Evolutionary conservation across 805 yeast species (phyloP).

Genomic region (Brettanomyces nanus): DNA sequence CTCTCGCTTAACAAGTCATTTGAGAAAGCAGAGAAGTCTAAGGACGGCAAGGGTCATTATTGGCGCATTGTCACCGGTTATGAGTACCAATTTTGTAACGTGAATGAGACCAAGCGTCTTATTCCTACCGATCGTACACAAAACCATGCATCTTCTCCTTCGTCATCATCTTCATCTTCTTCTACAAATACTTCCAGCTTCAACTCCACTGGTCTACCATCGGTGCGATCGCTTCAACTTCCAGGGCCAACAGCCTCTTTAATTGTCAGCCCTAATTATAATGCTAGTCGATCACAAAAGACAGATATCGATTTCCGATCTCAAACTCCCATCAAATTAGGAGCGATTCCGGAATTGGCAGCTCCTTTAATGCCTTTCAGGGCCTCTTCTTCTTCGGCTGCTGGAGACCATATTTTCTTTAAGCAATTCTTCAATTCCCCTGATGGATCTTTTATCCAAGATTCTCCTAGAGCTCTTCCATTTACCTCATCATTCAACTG

Average conservation of each 20-base stretch:
- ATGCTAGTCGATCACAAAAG: not conserved
- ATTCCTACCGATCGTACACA: not conserved
- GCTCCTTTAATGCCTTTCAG: conserved; percentile 35
- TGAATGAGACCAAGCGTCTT: conserved; percentile 37
- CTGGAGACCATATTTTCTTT: conserved; percentile 29
- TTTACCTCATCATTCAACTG: conserved; percentile 63
- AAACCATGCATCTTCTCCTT: not conserved
- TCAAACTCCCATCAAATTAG: conserved; percentile 9
- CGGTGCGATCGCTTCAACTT: conserved; percentile 1
- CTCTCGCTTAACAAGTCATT: conserved; percentile 90
- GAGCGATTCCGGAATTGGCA: conserved; percentile 27
- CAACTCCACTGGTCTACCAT: no score
- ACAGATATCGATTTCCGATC: not conserved
- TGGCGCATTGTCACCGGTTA: conserved; percentile 86
- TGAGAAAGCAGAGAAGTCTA: conserved; percentile 81
- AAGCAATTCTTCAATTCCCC: conserved; percentile 28
- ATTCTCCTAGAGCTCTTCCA: conserved; percentile 28
- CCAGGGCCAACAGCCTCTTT: not conserved
- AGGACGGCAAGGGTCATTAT: conserved; percentile 85
- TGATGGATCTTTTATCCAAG: conserved; percentile 17
- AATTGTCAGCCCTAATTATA: not conserved
- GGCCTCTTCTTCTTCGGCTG: conserved; percentile 32
- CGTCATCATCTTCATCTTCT: not conserved
- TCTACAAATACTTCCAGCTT: no score
- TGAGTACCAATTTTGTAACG: conserved; percentile 72